These are phyloP conservation scores for Phlegmacium glaucopus DNA, from an alignment of 768 basidiomycete species.

Conservation along the genomic window DNA sequence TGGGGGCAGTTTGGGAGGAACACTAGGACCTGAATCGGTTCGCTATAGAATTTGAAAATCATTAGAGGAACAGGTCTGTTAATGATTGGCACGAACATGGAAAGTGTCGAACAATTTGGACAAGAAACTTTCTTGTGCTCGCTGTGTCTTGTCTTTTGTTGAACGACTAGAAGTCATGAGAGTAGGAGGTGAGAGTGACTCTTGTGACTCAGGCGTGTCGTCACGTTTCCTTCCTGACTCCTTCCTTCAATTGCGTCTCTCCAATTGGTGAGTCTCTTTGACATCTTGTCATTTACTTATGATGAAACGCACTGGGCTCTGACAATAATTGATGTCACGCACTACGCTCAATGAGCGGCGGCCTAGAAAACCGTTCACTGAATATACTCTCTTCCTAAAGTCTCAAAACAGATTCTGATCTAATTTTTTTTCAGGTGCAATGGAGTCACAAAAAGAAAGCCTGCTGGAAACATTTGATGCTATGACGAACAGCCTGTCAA, in stretches of 20 bases:
- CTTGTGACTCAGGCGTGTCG: too few relatives aligned
- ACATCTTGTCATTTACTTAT: conserved; percentile 4
- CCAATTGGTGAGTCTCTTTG: conserved; percentile 2
- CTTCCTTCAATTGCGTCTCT: not conserved
- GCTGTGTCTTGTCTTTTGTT: not conserved
- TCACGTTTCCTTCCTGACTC: not conserved
- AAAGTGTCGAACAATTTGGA: conserved; percentile 18
- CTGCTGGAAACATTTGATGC: conserved; percentile 40
- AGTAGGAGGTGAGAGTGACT: not conserved
- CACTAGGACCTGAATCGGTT: conserved; percentile 9
- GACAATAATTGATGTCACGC: conserved; percentile 41
- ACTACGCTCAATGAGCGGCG: conserved; percentile 47
- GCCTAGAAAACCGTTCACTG: conserved; percentile 55
- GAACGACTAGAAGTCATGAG: not conserved
- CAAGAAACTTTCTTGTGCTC: conserved; percentile 14
- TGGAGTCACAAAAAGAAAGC: conserved; percentile 22
- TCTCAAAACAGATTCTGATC: not conserved
- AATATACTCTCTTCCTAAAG: conserved; percentile 17
- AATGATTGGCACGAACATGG: conserved; percentile 5
- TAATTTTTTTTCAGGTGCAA: conserved; percentile 12
- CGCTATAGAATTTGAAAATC: conserved; percentile 3
- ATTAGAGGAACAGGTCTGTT: not conserved
- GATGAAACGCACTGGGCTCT: conserved; percentile 68
- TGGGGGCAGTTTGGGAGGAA: conserved; percentile 10
- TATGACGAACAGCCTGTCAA: conserved; percentile 61